Percentiles rank a stretch among this genome's conserved stretches.
phyloP scores from a whole-genome alignment of 2,329 filamentous ascomycete species.

The Ilyonectria sp. region DNA sequence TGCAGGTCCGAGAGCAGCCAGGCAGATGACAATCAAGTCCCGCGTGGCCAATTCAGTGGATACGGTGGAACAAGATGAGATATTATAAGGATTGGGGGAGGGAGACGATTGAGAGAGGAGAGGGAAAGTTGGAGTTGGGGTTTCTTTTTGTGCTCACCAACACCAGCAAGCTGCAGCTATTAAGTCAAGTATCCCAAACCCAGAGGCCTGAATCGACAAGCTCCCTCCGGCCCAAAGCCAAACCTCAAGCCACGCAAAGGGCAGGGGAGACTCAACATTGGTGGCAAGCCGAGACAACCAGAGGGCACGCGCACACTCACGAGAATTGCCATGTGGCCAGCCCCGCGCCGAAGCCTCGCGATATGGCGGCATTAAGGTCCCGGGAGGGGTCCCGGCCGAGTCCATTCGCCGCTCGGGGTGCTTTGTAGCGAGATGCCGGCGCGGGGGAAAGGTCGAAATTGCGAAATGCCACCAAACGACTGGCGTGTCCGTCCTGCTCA shows the following conservation, averaged over 20 bases:
- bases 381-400: slow-evolving; percentile 17
- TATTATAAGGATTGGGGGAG: slow-evolving; percentile 1
- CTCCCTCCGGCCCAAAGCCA: neutral
- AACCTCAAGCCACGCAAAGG: neutral
- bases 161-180: neutral
- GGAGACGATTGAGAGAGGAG: neutral
- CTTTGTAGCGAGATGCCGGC: slow-evolving; percentile 46
- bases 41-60: neutral
- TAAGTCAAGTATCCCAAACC: neutral
- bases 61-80: neutral
- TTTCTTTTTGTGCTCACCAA: neutral
- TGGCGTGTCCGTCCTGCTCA: neutral
- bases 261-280: neutral
- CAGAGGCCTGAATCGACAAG: neutral
- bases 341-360: slow-evolving; percentile 1
- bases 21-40: neutral
- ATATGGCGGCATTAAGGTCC: neutral
- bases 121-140: slow-evolving; percentile 4
- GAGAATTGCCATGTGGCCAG: slow-evolving; percentile 1
- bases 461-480: slow-evolving; percentile 9
- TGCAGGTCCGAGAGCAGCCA: slow-evolving; percentile 16
- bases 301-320: neutral
- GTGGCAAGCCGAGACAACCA: neutral
- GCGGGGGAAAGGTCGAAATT: slow-evolving; percentile 29
- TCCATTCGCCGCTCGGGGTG: slow-evolving; percentile 39